Conservation (phyloP, 108 stramenopile species). For the Cyclostephanos invisitatus region DNA sequence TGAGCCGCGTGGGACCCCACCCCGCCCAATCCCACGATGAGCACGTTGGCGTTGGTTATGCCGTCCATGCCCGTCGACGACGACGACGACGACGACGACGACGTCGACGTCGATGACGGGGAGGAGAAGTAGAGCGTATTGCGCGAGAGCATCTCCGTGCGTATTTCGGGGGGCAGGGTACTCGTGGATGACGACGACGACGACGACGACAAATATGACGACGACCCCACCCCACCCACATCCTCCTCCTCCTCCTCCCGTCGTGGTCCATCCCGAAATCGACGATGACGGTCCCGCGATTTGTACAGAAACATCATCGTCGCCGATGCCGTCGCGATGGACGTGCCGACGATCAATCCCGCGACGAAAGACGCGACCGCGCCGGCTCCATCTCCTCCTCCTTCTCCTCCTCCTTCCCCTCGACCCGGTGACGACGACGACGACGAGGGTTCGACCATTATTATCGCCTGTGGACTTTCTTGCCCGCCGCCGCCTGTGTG, state of each 20-base stretch:
- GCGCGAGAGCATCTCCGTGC: conserved; percentile 93
- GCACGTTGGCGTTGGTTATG: conserved; percentile 18
- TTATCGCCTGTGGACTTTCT: too few species aligned
- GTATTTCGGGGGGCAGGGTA: conserved; percentile 57
- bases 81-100: neutral
- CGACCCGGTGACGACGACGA: too few species aligned
- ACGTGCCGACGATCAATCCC: conserved; percentile 31
- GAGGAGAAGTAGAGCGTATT: conserved; percentile 82
- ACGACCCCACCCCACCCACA: too few species aligned
- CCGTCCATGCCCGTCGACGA: conserved; percentile 25
- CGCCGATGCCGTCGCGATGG: conserved; percentile 14
- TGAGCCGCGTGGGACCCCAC: conserved; percentile 94
- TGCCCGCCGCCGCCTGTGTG: too few species aligned
- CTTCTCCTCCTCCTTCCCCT: too few species aligned
- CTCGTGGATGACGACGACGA: neutral
- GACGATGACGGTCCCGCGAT: neutral
- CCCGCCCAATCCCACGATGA: conserved; percentile 97
- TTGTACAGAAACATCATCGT: neutral
- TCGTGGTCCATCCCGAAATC: neutral
- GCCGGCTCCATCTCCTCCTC: too few species aligned
- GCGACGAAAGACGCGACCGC: conserved; percentile 21
- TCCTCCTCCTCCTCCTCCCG: too few species aligned
- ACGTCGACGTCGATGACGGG: neutral
- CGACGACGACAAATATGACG: too few species aligned
- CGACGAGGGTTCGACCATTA: too few species aligned